Percentiles rank a stretch among this genome's conserved stretches.
phyloP scores from a whole-genome alignment of 306 rosid species.

The Inga laurina region DNA sequence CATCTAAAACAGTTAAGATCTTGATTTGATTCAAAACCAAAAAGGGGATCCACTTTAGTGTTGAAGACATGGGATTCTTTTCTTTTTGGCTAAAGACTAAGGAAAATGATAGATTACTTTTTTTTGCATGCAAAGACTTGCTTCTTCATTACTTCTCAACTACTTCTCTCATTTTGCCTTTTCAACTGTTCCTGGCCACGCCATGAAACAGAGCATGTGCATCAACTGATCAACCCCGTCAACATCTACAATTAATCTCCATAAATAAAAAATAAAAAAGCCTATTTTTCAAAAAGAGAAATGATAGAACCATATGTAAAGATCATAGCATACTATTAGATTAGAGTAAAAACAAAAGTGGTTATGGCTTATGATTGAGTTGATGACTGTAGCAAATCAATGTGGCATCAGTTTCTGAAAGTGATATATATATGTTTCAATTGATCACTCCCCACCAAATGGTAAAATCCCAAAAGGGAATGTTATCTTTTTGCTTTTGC shows the following conservation, averaged over 20 bases:
- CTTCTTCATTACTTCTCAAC: slow-evolving; percentile 28
- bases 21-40: slow-evolving; percentile 11
- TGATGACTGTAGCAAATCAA: slow-evolving; percentile 17
- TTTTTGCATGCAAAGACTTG: not conserved
- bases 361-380: not conserved
- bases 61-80: slow-evolving; percentile 32
- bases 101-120: not conserved
- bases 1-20: not conserved
- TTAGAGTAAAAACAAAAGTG: slow-evolving; percentile 1
- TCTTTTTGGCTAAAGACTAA: slow-evolving; percentile 20
- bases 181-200: slow-evolving; percentile 18
- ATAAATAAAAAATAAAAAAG: not conserved
- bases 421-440: not conserved
- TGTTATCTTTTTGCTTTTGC: slow-evolving; percentile 20
- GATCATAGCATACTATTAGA: not conserved
- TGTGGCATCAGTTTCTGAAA: not conserved
- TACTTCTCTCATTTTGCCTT: not conserved
- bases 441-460: not conserved
- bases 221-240: not conserved
- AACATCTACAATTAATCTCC: not conserved
- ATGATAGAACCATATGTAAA: not conserved
- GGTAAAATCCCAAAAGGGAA: not conserved
- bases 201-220: slow-evolving; percentile 14
- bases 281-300: not conserved
- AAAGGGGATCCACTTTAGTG: slow-evolving; percentile 29